Percentiles rank a stretch among this genome's conserved stretches.
phyloP scores from a whole-genome alignment of 2,329 filamentous ascomycete genomes.

The Alternaria angustiovoidea region DNA sequence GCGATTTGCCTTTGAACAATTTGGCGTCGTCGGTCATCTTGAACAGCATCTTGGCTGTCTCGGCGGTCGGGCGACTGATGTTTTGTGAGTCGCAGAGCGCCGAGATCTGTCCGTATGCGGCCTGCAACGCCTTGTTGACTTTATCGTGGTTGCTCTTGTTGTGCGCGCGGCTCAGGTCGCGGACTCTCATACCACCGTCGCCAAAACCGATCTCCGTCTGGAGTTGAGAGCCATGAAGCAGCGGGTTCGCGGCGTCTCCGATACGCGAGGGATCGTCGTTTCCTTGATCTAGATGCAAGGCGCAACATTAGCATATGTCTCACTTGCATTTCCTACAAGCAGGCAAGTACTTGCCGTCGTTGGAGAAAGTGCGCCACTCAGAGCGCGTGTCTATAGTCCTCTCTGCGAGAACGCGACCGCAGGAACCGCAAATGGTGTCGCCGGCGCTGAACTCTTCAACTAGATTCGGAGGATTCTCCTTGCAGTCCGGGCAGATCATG shows the following conservation, averaged over 20 bases:
- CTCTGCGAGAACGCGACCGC: slow-evolving; percentile 88
- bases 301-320: slow-evolving; percentile 4
- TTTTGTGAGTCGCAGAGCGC: slow-evolving; percentile 73
- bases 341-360: slow-evolving; percentile 67
- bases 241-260: slow-evolving; percentile 88
- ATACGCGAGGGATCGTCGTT: slow-evolving; percentile 98
- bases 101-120: slow-evolving; percentile 88
- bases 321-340: background rate
- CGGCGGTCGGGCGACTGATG: slow-evolving; percentile 81
- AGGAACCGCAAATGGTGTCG: slow-evolving; percentile 91
- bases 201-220: slow-evolving; percentile 87
- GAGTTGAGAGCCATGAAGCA: slow-evolving; percentile 89
- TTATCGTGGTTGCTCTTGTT: slow-evolving; percentile 84
- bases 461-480: slow-evolving; percentile 88
- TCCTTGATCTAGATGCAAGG: slow-evolving; percentile 68
- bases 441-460: slow-evolving; percentile 91
- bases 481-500: slow-evolving; percentile 87
- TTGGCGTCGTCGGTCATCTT: slow-evolving; percentile 93
- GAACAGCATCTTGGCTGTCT: slow-evolving; percentile 93
- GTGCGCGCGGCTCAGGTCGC: slow-evolving; percentile 83
- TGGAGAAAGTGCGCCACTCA: slow-evolving; percentile 98
- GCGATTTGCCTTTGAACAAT: slow-evolving; percentile 92
- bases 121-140: slow-evolving; percentile 78
- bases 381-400: slow-evolving; percentile 94
- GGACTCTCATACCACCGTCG: slow-evolving; percentile 73